A percentile compares a stretch with the other conserved stretches of the same genome.
phyloP scores from a whole-genome alignment of 2,329 filamentous ascomycete species.

The Monilinia laxa region DNA sequence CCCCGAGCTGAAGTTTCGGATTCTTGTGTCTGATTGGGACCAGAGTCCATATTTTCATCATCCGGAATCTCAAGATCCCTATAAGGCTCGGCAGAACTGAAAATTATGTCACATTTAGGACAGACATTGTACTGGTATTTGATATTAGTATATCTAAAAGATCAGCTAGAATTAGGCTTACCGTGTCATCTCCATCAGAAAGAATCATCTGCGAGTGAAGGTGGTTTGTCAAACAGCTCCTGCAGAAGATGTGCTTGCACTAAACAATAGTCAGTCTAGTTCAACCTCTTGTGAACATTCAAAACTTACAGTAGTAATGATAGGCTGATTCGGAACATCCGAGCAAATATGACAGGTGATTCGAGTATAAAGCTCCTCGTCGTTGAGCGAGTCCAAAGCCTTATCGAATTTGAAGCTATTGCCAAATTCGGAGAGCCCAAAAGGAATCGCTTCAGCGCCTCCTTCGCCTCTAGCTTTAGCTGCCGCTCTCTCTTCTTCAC shows the following conservation, averaged over 20 bases:
- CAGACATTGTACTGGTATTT: slow-evolving; percentile 25
- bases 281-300: neutral
- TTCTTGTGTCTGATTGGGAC: neutral
- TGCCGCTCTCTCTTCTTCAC: slow-evolving; percentile 8
- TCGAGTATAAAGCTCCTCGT: slow-evolving; percentile 39
- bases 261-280: slow-evolving; percentile 26
- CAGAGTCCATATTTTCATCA: slow-evolving; percentile 23
- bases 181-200: slow-evolving; percentile 9
- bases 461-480: slow-evolving; percentile 20
- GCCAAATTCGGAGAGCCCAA: slow-evolving; percentile 38
- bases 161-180: neutral
- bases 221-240: slow-evolving; percentile 45
- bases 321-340: slow-evolving; percentile 42
- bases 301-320: slow-evolving; percentile 44
- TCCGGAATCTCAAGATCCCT: slow-evolving; percentile 20
- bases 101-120: slow-evolving; percentile 31
- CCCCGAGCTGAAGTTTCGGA: neutral
- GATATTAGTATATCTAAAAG: neutral
- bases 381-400: slow-evolving; percentile 37
- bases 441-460: slow-evolving; percentile 27
- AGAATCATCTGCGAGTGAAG: slow-evolving; percentile 26
- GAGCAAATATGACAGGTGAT: slow-evolving; percentile 47
- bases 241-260: slow-evolving; percentile 58
- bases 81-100: slow-evolving; percentile 19
- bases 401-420: slow-evolving; percentile 37